Conservation (phyloP, 2,329 filamentous ascomycete species). For the Fusarium sp. region DNA sequence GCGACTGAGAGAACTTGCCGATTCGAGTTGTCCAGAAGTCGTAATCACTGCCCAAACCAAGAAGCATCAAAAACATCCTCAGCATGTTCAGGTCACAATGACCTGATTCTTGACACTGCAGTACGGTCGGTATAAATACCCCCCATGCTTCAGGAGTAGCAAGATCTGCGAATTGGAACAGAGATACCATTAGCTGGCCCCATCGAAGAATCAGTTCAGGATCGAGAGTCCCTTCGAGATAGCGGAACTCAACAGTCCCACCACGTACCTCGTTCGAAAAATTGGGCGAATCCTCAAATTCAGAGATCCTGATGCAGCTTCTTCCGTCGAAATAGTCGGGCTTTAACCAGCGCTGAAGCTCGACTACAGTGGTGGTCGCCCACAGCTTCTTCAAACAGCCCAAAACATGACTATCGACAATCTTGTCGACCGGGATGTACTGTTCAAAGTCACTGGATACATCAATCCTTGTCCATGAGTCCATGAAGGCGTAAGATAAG, state of each 20-base stretch:
- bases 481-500: neutral
- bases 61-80: conserved; percentile 20
- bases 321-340: neutral
- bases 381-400: conserved; percentile 26
- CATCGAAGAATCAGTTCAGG: conserved; percentile 38
- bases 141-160: conserved; percentile 29
- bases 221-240: conserved; percentile 38
- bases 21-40: conserved; percentile 25
- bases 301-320: conserved; percentile 12
- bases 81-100: conserved; percentile 18
- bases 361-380: neutral
- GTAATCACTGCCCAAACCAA: conserved; percentile 27
- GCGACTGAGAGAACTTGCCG: neutral
- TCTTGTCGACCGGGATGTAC: conserved; percentile 7
- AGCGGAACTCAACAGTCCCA: conserved; percentile 41
- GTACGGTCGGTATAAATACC: conserved; percentile 6
- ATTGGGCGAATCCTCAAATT: neutral
- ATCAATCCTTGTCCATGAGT: neutral
- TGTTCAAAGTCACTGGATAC: conserved; percentile 24
- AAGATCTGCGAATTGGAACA: conserved; percentile 41
- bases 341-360: neutral
- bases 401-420: neutral
- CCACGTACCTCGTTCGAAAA: neutral
- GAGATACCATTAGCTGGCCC: conserved; percentile 35
- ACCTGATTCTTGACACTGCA: neutral